Evolutionary conservation across 2,329 filamentous ascomycete genomes (phyloP).

Genomic region (Cercospora berteroae): DNA sequence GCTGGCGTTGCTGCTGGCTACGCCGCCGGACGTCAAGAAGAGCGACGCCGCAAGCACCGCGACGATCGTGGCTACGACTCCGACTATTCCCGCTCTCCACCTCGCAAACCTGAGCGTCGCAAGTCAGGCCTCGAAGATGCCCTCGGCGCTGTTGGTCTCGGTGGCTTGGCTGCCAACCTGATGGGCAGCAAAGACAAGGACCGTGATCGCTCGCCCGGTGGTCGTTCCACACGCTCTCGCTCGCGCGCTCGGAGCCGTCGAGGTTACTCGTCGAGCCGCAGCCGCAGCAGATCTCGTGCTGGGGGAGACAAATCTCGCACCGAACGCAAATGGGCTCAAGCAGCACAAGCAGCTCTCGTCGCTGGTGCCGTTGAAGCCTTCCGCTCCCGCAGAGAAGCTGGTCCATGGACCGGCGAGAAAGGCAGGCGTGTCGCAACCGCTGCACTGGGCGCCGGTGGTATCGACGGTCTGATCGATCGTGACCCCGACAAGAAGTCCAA

Average conservation of each 20-base stretch:
- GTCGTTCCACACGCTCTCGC: slow-evolving; percentile 45
- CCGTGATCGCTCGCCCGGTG: slow-evolving; percentile 51
- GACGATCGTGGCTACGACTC: slow-evolving; percentile 49
- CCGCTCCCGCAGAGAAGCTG: slow-evolving; percentile 82
- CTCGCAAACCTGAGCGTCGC: slow-evolving; percentile 46
- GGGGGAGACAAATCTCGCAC: slow-evolving; percentile 58
- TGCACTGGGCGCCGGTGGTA: slow-evolving; percentile 77
- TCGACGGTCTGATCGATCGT: slow-evolving; percentile 70
- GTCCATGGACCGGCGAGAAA: slow-evolving; percentile 86
- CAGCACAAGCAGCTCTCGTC: slow-evolving; percentile 84
- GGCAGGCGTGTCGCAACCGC: slow-evolving; percentile 88
- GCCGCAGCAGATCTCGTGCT: slow-evolving; percentile 50
- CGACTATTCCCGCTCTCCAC: slow-evolving; percentile 45
- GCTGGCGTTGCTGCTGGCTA: slow-evolving; percentile 44
- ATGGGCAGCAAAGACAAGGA: slow-evolving; percentile 58
- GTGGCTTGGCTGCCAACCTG: slow-evolving; percentile 52
- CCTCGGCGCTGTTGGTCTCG: slow-evolving; percentile 58
- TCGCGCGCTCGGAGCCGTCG: slow-evolving; percentile 53
- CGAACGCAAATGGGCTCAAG: slow-evolving; percentile 65
- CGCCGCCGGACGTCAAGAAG: slow-evolving; percentile 35
- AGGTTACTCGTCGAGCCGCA: slow-evolving; percentile 42
- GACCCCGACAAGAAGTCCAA: slow-evolving; percentile 72
- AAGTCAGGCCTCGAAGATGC: slow-evolving; percentile 63
- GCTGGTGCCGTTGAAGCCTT: slow-evolving; percentile 92
- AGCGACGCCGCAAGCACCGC: slow-evolving; percentile 43